phyloP scores from a whole-genome alignment of 768 basidiomycete species.

The Coprinopsis sp. region DNA sequence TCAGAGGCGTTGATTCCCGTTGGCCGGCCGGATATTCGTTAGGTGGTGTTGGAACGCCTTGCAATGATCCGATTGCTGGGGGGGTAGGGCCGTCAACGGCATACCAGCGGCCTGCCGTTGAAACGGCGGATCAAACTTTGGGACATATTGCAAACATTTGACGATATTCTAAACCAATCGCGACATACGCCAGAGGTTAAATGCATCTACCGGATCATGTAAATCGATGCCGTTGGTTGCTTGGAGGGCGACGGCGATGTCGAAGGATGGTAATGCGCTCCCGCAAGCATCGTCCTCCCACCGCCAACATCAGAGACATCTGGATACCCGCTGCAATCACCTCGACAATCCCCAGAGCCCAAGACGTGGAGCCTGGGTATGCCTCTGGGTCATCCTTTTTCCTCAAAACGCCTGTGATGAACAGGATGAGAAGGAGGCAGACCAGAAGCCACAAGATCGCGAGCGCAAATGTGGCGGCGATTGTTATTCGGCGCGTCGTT shows the following conservation, averaged over 20 bases:
- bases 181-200: no score
- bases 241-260: not conserved
- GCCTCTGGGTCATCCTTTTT: not conserved
- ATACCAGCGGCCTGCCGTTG: no score
- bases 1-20: no score
- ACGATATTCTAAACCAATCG: no score
- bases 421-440: conserved; percentile 5
- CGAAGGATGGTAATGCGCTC: not conserved
- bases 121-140: no score
- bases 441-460: conserved; percentile 5
- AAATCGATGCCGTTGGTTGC: no score
- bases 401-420: not conserved
- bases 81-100: no score
- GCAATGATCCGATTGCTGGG: no score
- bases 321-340: conserved; percentile 5
- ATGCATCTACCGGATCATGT: no score
- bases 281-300: conserved; percentile 1
- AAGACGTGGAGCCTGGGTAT: not conserved
- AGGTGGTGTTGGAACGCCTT: no score
- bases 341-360: conserved; percentile 5
- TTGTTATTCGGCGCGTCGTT: conserved; percentile 1
- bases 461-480: conserved; percentile 1
- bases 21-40: no score
- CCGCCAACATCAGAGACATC: conserved; percentile 6
- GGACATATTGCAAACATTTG: no score